Evolutionary conservation across 805 yeast species (phyloP), one percentile per base, ranked within the genome.

Genomic region (Yarrowia sp.): DNA sequence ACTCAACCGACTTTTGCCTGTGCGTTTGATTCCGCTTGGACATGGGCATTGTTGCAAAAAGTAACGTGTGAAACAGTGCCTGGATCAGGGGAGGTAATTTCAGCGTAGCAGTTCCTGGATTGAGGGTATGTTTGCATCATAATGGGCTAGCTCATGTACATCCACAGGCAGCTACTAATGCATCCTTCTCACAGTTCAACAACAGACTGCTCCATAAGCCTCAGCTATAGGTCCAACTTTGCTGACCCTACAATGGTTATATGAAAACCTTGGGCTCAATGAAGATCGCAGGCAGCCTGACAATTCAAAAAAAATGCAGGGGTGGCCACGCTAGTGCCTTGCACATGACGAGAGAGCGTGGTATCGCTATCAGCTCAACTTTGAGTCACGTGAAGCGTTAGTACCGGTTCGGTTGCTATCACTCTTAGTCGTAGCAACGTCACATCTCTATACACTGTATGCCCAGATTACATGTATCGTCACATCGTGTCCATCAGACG

Each of bases 271-370:
- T 47, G 38, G 38, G 27, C 32, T 38, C 55, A 47, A 47, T 47
- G 55, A 47, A 31, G 55, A 47, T 47, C 55, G 19, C 38, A 47
- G 55, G 55, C 55, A 47, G 55, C 55, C 36, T 21, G 29, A 44
- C 51, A 44, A 44, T 44, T n/a, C n/a, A 29, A 44, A 29, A 44
- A 46, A 19, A 18, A 46, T 47, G 55, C 55, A 47, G 55, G 55
- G 55, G 55, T 27, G 51, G 32, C 38, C 36, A 21, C 55, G 38
- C 55, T 31, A 47, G 55, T 47, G 55, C 55, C 55, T 47, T 47
- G 38, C 53, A 46, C 51, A 27, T 27, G 51, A 18, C 10, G 16
- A 7, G n/a, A n/a, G n/a, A 27, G 19, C 33, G 22, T 25, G 49
- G 46, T 24, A 22, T 39, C 44, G n/a, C 12, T n/a, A n/a, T 10